Evolutionary conservation across 1,284 basidiomycete genomes (phyloP).

Genomic region (Nidula niveotomentosa): DNA sequence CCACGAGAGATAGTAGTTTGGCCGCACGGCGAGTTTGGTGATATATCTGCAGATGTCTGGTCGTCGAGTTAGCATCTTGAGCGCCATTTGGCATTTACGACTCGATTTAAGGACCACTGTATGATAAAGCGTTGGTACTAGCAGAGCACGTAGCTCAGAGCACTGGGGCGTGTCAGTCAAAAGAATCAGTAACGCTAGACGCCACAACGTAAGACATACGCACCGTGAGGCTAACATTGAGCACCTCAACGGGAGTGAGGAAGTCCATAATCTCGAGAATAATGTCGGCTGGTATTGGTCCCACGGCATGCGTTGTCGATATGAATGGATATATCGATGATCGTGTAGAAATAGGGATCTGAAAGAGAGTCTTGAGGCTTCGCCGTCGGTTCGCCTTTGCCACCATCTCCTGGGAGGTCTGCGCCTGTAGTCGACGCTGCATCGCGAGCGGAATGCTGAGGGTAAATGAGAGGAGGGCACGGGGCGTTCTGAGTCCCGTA

Average conservation of each 20-base stretch:
- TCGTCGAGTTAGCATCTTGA: slow-evolving; percentile 29
- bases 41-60: slow-evolving; percentile 35
- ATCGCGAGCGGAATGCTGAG: too few relatives aligned
- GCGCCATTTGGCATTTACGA: slow-evolving; percentile 29
- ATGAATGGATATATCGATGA: slow-evolving; percentile 16
- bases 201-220: slow-evolving; percentile 11
- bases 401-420: too few relatives aligned
- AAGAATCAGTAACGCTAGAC: slow-evolving; percentile 9
- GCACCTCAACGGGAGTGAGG: slow-evolving; percentile 30
- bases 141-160: slow-evolving; percentile 24
- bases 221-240: slow-evolving; percentile 34
- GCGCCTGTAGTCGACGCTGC: too few relatives aligned
- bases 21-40: slow-evolving; percentile 38
- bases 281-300: slow-evolving; percentile 33
- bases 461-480: too few relatives aligned
- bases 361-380: slow-evolving; percentile 29
- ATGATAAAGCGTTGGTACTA: slow-evolving; percentile 38
- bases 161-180: slow-evolving; percentile 21
- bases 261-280: slow-evolving; percentile 33
- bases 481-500: too few relatives aligned
- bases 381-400: slow-evolving; percentile 20
- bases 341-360: slow-evolving; percentile 24
- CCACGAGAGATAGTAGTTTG: slow-evolving; percentile 49
- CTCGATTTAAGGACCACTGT: slow-evolving; percentile 40
- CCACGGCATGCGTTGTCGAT: slow-evolving; percentile 16